Evolutionary conservation across 768 basidiomycete species (phyloP).

Genomic region (Kwoniella sp.): DNA sequence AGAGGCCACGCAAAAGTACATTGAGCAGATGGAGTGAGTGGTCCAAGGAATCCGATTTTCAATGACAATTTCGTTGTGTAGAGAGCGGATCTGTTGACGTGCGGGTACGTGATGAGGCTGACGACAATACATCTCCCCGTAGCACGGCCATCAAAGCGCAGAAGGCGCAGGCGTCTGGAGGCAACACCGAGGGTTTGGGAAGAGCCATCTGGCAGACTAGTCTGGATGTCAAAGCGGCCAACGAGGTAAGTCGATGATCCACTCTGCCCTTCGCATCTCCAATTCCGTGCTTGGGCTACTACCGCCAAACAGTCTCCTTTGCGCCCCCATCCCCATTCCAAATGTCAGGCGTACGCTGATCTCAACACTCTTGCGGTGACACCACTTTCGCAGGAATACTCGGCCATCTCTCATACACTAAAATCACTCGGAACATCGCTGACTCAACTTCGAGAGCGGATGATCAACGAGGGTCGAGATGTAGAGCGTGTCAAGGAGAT

Average conservation of each 20-base stretch:
- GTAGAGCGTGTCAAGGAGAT: slow-evolving; percentile 41
- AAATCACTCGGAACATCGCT: slow-evolving; percentile 25
- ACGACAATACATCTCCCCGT: not conserved
- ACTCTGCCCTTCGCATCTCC: not conserved
- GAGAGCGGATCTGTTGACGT: no score
- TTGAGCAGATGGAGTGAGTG: slow-evolving; percentile 49
- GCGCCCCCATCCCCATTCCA: not conserved
- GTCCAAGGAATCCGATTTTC: no score
- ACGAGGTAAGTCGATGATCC: slow-evolving; percentile 39
- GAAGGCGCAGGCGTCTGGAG: slow-evolving; percentile 34
- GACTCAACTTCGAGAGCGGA: slow-evolving; percentile 30
- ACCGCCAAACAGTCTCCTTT: not conserved
- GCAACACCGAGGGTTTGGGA: slow-evolving; percentile 39
- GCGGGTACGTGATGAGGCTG: not conserved
- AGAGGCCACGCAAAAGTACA: slow-evolving; percentile 35
- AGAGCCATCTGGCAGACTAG: slow-evolving; percentile 45
- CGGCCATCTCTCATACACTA: slow-evolving; percentile 36
- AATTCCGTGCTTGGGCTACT: not conserved
- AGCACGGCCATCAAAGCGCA: slow-evolving; percentile 42
- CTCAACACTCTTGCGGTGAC: not conserved
- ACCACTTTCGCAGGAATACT: slow-evolving; percentile 29
- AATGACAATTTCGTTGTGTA: no score
- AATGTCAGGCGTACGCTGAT: not conserved
- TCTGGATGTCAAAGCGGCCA: slow-evolving; percentile 37
- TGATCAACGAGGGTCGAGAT: slow-evolving; percentile 40